Evolutionary conservation across 1,284 basidiomycete species (phyloP), one percentile per base, ranked within the genome.

Genomic region (Ustilago bromivora): DNA sequence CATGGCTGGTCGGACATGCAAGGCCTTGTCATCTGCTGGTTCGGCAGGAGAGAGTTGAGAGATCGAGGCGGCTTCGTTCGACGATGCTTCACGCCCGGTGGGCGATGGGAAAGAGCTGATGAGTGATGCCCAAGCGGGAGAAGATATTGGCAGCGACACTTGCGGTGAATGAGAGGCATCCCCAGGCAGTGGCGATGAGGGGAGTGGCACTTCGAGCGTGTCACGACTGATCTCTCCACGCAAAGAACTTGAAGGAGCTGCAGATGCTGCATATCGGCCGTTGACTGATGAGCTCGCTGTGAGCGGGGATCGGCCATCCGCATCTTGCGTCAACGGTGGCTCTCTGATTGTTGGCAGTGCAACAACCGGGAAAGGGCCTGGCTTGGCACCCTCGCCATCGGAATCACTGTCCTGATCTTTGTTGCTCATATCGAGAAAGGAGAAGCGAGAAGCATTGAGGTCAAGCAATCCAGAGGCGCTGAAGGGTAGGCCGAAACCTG

Each of bases 71-170:
- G 46, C 43, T 17, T 19, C 32, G n/a, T 34, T 41, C 46, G 47
- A 40, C 1, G 58, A 13, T 8, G 19, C 34, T 15, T 53, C 66
- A 6, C 70, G 65, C 5, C 49, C 57, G 13, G 38, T 62, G 0
- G 74, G 74, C 1, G 69, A 62, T 6, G 74, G 74, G 19, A 76
- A 76, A 9, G 69, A 71, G 62, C 66, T 76, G 56, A 76, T 76
- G 38, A 76, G 74, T 19, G 65, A 64, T 32, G 56, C 69, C 6
- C 72, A 62, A 17, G 74, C 74, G 15, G 74, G 74, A 12, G 74
- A 76, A 17, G 66, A 53, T 1, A 51, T 28, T 9, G 56, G 55
- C 23, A 74, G 55, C 15, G 66, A 66, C 28, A n/a, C 1, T 1
- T 47, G 60, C 10, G 49, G 13, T 23, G 63, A 49, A 35, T 41